Base-by-base conservation (phyloP, 2,329 filamentous ascomycete species). In the Ophiostoma montium region DNA sequence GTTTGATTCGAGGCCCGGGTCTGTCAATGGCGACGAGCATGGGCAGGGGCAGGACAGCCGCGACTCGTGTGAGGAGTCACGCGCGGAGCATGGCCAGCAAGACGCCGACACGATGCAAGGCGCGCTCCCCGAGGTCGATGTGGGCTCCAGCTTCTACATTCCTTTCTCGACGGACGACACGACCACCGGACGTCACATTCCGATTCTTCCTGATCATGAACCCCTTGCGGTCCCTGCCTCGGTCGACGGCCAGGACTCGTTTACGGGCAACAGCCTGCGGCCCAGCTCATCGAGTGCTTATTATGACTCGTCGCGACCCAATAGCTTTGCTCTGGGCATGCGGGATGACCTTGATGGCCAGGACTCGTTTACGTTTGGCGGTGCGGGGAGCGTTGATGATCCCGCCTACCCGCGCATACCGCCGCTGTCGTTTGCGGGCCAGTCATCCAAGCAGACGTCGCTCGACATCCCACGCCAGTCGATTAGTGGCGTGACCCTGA, bases 51-150 rank as follows among this genome's bases (percentile, higher is more conserved):
- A 60, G 62, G 16, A n/a, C 12, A 10, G 10, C 16, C 16, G 7
- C 30, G n/a, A 23, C 9, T 10, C n/a, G 7, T 27, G 8, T 27
- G 39, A 8, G 9, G 13, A 30, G 33, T 16, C 13, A 19, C 45
- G 15, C n/a, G 21, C 15, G 6, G n/a, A 9, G 13, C 15, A 36
- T 18, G 35, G 9, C n/a, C 35, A 38, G 3, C 31, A 19, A 11
- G 44, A 43, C n/a, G 18, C 21, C 11, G 46, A 42, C 12, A 15
- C 19, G 23, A 58, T 55, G 6, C 27, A 32, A 30, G 58, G 61
- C 12, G 69, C 68, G 38, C 65, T 75, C 8, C 70, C 72, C 1
- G 71, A 75, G 51, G 58, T 75, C 10, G 72, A 76, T 50, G 72
- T 69, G 4, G 70, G 70, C 6, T 66, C 64, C 51, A 67, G 66